Base-by-base conservation (phyloP, 345 rosid species). In the Heritiera littoralis region DNA sequence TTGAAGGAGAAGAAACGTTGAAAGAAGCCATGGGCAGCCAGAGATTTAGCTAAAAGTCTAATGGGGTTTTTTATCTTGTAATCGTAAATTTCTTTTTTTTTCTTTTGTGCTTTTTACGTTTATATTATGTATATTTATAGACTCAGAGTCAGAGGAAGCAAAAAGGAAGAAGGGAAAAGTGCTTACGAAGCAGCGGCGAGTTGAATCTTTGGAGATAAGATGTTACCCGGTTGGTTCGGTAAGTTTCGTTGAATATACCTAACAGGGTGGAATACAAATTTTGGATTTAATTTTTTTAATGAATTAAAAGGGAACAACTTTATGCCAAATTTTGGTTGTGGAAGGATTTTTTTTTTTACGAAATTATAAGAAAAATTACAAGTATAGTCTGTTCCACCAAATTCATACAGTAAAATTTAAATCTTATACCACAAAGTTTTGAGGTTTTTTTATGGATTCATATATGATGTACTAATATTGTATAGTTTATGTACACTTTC, bases 1-100 rank as follows among this genome's bases (percentile, higher is more conserved):
- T 84, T 59, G 90, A 83, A 80, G 84, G 82, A 72, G 78, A 84
- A 32, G 88, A 83, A 38, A 86, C 4, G 63, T 80, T 85, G 85
- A 86, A 78, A 2, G 88, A 85, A 75, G 91, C 81, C 89, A 88
- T 86, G 12, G 8, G 72, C 46, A 28, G 70, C 71, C 48, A 18
- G 5, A 35, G 54, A 46, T 68, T 12, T 30, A 41, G 68, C 5
- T 5, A 7, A 23, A 13, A 20, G 6, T 18, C 61, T 18, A 55
- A 68, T 11, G 61, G 9, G 54, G 35, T 48, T 8, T 41, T 23
- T 2, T 18, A 45, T 32, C 40, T 61, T 45, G 9, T 17, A 35
- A 38, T 17, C 38, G 49, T 2, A 38, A 70, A 14, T 7, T 14
- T 5, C 7, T 54, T 15, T 15, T 15, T 14, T 18, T n/a, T 17